A percentile compares a stretch with the other conserved stretches of the same genome.
Evolutionary conservation across 257 asterid species (phyloP).

Genomic region (Scutellaria baicalensis): DNA sequence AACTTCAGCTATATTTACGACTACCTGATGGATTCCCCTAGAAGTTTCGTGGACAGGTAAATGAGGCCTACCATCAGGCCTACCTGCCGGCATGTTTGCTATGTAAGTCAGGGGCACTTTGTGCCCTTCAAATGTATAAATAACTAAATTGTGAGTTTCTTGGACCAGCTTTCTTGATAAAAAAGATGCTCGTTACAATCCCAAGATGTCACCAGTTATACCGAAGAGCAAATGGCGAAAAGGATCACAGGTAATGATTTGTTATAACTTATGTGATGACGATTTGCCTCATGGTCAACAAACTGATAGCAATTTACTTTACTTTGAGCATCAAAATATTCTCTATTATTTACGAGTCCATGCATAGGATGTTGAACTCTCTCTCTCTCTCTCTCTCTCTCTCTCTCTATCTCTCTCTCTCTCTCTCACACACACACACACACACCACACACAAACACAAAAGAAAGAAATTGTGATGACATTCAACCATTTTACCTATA

Average conservation of each 20-base stretch:
- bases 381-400: neutral
- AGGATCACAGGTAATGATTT: conserved; percentile 83
- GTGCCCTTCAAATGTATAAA: neutral
- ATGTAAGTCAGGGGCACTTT: neutral
- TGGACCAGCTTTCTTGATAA: conserved; percentile 68
- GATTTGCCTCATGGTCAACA: neutral
- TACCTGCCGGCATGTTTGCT: conserved; percentile 1
- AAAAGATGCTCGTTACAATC: conserved; percentile 75
- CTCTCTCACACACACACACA: neutral
- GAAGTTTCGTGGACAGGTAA: conserved; percentile 97
- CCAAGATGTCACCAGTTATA: conserved; percentile 84
- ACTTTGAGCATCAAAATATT: neutral
- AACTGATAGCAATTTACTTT: neutral
- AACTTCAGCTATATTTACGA: conserved; percentile 81
- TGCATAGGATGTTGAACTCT: neutral
- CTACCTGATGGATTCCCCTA: conserved; percentile 74
- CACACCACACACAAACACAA: neutral
- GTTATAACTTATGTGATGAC: neutral
- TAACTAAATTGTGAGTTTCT: neutral
- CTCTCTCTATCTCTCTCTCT: neutral
- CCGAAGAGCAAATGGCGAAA: conserved; percentile 86
- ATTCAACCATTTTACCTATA: neutral
- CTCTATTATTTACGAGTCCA: neutral
- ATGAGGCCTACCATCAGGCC: conserved; percentile 7
- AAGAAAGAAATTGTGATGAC: neutral